phyloP scores from a whole-genome alignment of 164 flowering plant species.

The Houttuynia cordata region DNA sequence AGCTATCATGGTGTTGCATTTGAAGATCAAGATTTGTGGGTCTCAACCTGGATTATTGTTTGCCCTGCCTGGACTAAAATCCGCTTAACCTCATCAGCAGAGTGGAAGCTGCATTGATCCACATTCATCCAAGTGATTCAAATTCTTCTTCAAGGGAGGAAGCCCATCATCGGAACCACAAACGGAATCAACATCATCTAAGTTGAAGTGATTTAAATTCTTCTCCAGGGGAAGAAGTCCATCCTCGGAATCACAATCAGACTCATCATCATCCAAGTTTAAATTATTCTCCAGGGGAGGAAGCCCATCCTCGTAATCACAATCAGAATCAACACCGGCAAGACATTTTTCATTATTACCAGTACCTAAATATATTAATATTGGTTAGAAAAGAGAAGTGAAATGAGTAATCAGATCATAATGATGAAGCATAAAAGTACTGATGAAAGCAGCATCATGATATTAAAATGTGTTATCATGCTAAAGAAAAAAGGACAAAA shows the following conservation, averaged over 20 bases:
- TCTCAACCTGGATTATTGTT: too few relatives aligned
- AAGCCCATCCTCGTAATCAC: slow-evolving; percentile 73
- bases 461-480: neutral
- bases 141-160: slow-evolving; percentile 58
- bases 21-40: too few relatives aligned
- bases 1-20: too few relatives aligned
- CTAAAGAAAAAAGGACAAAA: too few relatives aligned
- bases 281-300: slow-evolving; percentile 60
- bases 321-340: slow-evolving; percentile 25
- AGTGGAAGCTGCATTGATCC: slow-evolving; percentile 1
- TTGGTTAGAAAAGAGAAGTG: neutral
- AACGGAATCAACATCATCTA: slow-evolving; percentile 32
- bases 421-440: neutral
- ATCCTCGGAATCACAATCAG: slow-evolving; percentile 53
- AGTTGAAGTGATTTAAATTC: slow-evolving; percentile 45
- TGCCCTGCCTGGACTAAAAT: too few relatives aligned
- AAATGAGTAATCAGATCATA: neutral
- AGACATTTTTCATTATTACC: neutral
- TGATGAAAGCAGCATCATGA: neutral
- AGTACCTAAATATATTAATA: neutral
- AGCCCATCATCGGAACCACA: slow-evolving; percentile 71
- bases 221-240: slow-evolving; percentile 71
- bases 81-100: too few relatives aligned
- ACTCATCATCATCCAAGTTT: slow-evolving; percentile 37
- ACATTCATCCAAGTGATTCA: slow-evolving; percentile 56